A percentile compares a stretch with the other conserved stretches of the same genome.
phyloP scores from a whole-genome alignment of 768 basidiomycete genomes.

The Kwoniella sp. region DNA sequence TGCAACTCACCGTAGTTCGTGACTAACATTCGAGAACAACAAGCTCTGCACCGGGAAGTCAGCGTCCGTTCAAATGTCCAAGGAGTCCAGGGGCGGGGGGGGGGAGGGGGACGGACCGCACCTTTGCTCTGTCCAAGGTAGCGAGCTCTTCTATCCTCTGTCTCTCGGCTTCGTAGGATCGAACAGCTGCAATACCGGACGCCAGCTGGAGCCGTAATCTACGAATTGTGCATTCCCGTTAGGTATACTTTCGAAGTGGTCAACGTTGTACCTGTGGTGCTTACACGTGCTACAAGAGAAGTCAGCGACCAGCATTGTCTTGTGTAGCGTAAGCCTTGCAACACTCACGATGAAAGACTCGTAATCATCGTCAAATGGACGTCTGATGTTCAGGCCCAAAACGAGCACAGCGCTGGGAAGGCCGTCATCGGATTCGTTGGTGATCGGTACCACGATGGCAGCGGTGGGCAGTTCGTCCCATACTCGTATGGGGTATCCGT shows the following conservation, averaged over 20 bases:
- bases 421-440: conserved; percentile 48
- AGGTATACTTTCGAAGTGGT: not conserved
- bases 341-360: conserved; percentile 44
- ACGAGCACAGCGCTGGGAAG: conserved; percentile 45
- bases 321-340: not conserved
- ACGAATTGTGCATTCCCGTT: not conserved
- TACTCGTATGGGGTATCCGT: conserved; percentile 41
- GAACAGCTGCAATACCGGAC: conserved; percentile 48
- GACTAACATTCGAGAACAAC: conserved; percentile 44
- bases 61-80: not conserved
- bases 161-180: conserved; percentile 48
- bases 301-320: not conserved
- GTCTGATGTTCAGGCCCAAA: conserved; percentile 46
- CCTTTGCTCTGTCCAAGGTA: conserved; percentile 45
- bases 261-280: not conserved
- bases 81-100: not conserved
- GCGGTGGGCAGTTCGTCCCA: conserved; percentile 52
- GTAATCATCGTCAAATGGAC: conserved; percentile 52
- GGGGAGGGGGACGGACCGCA: conserved; percentile 2
- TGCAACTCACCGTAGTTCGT: conserved; percentile 30
- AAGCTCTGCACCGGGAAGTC: conserved; percentile 18
- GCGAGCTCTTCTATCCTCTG: conserved; percentile 47
- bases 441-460: conserved; percentile 47
- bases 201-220: conserved; percentile 45
- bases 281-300: conserved; percentile 31